Percentiles rank a stretch among this genome's conserved stretches.
Evolutionary conservation across 306 rosid genomes (phyloP).

Genomic region (Geum urbanum): DNA sequence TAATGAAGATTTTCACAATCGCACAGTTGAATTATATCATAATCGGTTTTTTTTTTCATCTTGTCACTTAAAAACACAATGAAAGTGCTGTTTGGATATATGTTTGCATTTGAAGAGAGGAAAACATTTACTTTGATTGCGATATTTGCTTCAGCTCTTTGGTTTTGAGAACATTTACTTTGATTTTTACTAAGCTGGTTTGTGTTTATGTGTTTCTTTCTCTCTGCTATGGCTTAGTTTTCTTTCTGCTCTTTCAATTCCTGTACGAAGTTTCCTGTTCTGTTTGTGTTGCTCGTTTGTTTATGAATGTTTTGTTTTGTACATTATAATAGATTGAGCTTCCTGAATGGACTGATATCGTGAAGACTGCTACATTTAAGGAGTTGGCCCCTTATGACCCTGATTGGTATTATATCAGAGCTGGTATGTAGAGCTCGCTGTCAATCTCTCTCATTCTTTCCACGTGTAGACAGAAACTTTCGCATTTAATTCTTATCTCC

Average conservation of each 20-base stretch:
- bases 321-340: conserved; percentile 49
- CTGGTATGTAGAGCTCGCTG: conserved; percentile 41
- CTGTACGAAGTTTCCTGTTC: background rate
- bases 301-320: background rate
- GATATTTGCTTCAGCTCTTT: background rate
- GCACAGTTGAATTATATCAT: too few species aligned
- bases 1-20: too few species aligned
- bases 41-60: too few species aligned
- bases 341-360: conserved; percentile 73
- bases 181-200: background rate
- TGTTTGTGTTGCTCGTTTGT: background rate
- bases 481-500: too few species aligned
- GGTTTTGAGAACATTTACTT: background rate
- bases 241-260: background rate
- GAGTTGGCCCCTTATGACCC: conserved; percentile 76
- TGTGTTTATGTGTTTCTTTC: background rate
- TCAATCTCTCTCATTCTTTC: too few species aligned
- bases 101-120: too few species aligned
- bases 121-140: too few species aligned
- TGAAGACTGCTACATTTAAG: conserved; percentile 64
- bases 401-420: conserved; percentile 68
- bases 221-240: background rate
- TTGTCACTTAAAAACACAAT: too few species aligned
- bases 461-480: too few species aligned
- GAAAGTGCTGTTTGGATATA: too few species aligned